A percentile compares a stretch with the other conserved stretches of the same genome.
phyloP scores from a whole-genome alignment of 2,329 filamentous ascomycete genomes.

The Trichoderma breve region DNA sequence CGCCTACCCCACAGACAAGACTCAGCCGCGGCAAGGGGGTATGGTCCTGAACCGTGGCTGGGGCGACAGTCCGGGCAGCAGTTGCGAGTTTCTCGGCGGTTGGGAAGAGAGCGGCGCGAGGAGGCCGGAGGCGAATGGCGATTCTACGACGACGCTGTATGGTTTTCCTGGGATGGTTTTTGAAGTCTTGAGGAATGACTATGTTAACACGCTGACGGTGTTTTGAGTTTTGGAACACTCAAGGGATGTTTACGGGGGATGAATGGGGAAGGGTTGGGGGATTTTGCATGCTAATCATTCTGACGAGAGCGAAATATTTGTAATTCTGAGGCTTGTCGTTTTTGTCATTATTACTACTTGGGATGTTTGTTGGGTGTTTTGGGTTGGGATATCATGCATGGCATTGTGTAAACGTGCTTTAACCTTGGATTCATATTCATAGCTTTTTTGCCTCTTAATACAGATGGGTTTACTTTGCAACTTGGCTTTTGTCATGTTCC shows the following conservation, averaged over 20 bases:
- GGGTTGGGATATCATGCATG: neutral
- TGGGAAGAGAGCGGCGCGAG: slow-evolving; percentile 73
- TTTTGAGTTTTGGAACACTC: slow-evolving; percentile 52
- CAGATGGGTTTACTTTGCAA: neutral
- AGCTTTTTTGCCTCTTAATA: neutral
- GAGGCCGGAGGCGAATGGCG: slow-evolving; percentile 54
- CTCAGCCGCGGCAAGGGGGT: slow-evolving; percentile 56
- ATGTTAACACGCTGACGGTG: slow-evolving; percentile 84
- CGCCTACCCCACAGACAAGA: slow-evolving; percentile 56
- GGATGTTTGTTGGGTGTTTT: neutral
- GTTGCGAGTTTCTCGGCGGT: slow-evolving; percentile 77
- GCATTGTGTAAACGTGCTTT: neutral
- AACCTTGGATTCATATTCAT: neutral
- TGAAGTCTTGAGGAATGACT: slow-evolving; percentile 90
- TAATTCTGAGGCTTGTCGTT: neutral
- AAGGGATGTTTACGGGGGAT: neutral
- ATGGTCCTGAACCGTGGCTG: slow-evolving; percentile 91
- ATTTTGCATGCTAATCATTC: neutral
- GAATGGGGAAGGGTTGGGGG: neutral
- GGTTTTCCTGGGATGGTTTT: slow-evolving; percentile 93
- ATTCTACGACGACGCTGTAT: slow-evolving; percentile 77
- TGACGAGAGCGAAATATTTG: neutral
- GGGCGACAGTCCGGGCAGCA: slow-evolving; percentile 88
- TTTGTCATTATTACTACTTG: neutral
- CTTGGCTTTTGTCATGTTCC: neutral